Base-by-base conservation (phyloP, 306 rosid genomes). In the Parietaria judaica region DNA sequence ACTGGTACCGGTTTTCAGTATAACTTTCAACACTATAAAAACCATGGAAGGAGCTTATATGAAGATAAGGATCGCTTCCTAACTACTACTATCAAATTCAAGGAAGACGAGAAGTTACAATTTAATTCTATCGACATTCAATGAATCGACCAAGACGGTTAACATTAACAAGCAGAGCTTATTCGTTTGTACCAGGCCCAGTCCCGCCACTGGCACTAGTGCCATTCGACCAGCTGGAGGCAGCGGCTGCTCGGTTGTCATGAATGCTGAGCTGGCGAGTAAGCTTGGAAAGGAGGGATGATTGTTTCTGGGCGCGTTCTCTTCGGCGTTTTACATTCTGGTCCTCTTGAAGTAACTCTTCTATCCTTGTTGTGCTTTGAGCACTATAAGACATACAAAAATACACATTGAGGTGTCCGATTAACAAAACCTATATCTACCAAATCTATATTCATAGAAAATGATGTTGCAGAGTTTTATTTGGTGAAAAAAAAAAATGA, bases 181-280 rank as follows among this genome's bases (percentile, higher is more conserved):
- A 41, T 41, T 5, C 6, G 45, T 3, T 41, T 41, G 51, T 57
- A 88, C 92, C 91, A 68, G 74, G 31, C 31, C 31, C 31, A 23
- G 31, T 23, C 31, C 31, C 74, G 14, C 65, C 31, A 60, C 44
- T 15, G 14, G 82, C 70, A 66, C 67, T 61, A 60, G 64, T 70
- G 58, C 80, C 89, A 66, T 85, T 83, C 54, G 96, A 85, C 89
- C 89, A 91, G 78, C 79, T 56, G 54, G 96, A 80, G 64, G 96
- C 86, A 61, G 96, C 92, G 65, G 90, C 74, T 36, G 95, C 90
- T 60, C 81, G 80, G 76, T 88, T 84, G 79, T 88, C 98, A 68
- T 91, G 98, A 74, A 91, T 54, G 70, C 98, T 91, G 41, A 91
- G 86, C 60, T 91, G 96, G 54, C 98, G 92, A 9, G 90, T 88